Evolutionary conservation across 768 basidiomycete species (phyloP), one percentile per base, ranked within the genome.

Genomic region (Serpula lacrymans): DNA sequence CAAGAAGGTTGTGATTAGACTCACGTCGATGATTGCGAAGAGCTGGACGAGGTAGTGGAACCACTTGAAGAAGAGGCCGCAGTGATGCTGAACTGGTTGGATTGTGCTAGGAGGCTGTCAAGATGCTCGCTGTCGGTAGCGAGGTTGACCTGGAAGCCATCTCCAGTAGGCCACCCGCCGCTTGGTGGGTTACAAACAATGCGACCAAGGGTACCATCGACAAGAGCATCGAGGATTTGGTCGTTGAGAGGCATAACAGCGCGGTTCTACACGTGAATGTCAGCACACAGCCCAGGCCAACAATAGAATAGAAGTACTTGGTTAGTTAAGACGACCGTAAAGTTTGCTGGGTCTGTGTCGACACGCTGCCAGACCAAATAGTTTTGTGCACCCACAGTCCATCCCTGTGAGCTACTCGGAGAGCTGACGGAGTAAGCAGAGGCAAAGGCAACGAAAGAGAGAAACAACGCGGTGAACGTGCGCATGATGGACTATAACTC

Each of bases 101-200:
- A 89, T 63, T 93, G 88, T 27, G 88, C 87, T 39, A 78, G 71
- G 49, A 92, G 79, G 37, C 63, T 62, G 58, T 59, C 53, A 17
- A 75, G 63, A 39, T 77, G 37, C 14, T 71, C 41, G 3, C 69
- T 46, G 48, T 75, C 70, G 49, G 68, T 52, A 45, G 82, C 78
- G 20, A 93, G 60, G 67, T 92, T 88, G 62, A 94, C 71, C 42
- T 76, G 82, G 75, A 76, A 93, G 25, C 61, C 67, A 24, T 48
- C 40, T 41, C 82, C 84, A n/a, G 58, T 33, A 10, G 80, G 78
- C 80, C 84, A 90, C 12, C 83, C 83, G 22, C 68, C 71, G 37
- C 70, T 75, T 4, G 84, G 81, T 16, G 82, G 67, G 55, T 65
- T 71, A 39, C 83, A 65, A 17, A 48, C 54, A 29, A 69, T 57